Evolutionary conservation across 1,284 basidiomycete species (phyloP), one percentile per base, ranked within the genome.

Genomic region (Apiotrichum laibachii): DNA sequence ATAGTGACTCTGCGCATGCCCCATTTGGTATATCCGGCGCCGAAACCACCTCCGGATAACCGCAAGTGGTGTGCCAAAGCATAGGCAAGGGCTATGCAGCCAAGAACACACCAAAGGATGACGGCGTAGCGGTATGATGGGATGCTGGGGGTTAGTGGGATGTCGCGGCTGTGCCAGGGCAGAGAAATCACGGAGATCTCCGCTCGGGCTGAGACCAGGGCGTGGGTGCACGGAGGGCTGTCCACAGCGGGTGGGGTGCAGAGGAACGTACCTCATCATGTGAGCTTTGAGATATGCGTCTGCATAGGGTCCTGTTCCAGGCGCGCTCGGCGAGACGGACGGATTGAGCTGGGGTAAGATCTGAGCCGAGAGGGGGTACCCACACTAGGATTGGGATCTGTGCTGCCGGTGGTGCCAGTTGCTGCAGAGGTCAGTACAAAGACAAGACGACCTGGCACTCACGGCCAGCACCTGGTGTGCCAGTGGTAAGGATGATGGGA

Each of bases 111-210:
- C 75, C 72, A 77, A 16, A 79, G 53, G 15, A 77, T 58, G 60
- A 74, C 72, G 18, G 72, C 72, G 55, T 77, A 78, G 10, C 77
- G 72, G 50, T 76, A 73, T 15, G 72, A 73, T n/a, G 73, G 70
- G 19, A 63, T 60, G 35, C 72, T 75, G 59, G 15, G 10, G 11
- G 43, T 44, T 34, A n/a, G 31, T 46, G 37, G 37, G 15, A 11
- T 37, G 37, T 13, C 11, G 26, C 4, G 26, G 26, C 4, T 31
- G 4, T 3, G 26, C 26, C 7, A 7, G 7, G 7, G 26, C 4
- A 31, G 26, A 31, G 37, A 10, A 11, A 37, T 37, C 5, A 6
- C 15, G 26, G 26, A 31, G n/a, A n/a, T n/a, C n/a, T n/a, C 26
- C 26, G 26, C 26, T 31, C n/a, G n/a, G n/a, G n/a, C 37, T 37